Evolutionary conservation across 1,139 yeast genomes (phyloP).

Genomic region (Lodderomyces metapsilosis): DNA sequence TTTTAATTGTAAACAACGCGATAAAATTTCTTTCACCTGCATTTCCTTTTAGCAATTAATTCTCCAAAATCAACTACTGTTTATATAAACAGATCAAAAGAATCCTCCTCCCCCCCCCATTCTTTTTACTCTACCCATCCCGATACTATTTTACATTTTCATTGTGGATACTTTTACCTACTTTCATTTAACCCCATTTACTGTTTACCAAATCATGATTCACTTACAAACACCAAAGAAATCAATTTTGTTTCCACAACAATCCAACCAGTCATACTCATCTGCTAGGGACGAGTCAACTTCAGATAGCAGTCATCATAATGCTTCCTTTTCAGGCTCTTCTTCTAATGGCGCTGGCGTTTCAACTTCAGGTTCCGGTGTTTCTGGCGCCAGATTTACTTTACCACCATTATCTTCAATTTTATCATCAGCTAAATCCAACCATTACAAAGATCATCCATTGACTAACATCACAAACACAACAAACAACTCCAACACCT

Average conservation of each 20-base stretch:
- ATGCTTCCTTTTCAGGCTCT: background rate
- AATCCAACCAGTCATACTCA: constrained; percentile 4
- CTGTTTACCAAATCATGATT: constrained; percentile 13
- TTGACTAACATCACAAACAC: constrained; percentile 24
- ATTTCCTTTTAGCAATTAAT: background rate
- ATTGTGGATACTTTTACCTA: background rate
- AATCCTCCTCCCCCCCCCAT: no score
- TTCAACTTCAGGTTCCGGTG: background rate
- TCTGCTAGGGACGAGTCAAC: background rate
- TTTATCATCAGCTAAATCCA: constrained; percentile 23
- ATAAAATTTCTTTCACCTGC: background rate
- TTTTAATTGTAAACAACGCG: constrained; percentile 1
- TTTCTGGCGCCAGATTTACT: constrained; percentile 17
- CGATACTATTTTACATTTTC: no score
- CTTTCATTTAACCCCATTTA: background rate
- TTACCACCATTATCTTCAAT: constrained; percentile 46
- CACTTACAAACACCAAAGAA: constrained; percentile 33
- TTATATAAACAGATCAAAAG: background rate
- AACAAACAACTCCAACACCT: background rate
- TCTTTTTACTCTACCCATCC: background rate
- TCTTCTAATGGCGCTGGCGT: background rate
- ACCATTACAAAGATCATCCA: constrained; percentile 28
- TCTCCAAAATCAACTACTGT: background rate
- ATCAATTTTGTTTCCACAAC: constrained; percentile 27
- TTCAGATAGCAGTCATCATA: background rate